phyloP scores from a whole-genome alignment of 108 stramenopile genomes.

The Nannochloropsis gaditana region DNA sequence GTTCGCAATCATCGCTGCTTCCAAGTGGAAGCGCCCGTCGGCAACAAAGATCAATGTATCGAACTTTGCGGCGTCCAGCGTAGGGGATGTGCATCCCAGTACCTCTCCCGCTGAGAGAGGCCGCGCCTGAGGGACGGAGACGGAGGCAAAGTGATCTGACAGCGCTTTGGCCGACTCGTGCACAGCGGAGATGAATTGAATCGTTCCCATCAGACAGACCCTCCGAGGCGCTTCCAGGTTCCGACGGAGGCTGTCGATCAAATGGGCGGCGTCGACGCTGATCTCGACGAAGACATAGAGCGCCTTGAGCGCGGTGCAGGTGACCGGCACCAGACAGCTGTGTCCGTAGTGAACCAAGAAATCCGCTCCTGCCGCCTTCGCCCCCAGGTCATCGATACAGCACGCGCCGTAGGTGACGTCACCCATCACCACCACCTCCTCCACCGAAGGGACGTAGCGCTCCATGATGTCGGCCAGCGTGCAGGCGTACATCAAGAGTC shows the following conservation, averaged over 20 bases:
- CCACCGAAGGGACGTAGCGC: slow-evolving; percentile 56
- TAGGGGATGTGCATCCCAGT: slow-evolving; percentile 91
- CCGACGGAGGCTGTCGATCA: slow-evolving; percentile 51
- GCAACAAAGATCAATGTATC: slow-evolving; percentile 84
- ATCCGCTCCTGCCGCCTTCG: slow-evolving; percentile 75
- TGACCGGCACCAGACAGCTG: slow-evolving; percentile 89
- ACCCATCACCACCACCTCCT: slow-evolving; percentile 71
- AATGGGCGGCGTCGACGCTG: slow-evolving; percentile 72
- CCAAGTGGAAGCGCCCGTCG: slow-evolving; percentile 97
- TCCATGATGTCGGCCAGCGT: slow-evolving; percentile 82
- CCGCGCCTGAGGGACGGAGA: slow-evolving; percentile 53
- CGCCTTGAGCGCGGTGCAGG: slow-evolving; percentile 60
- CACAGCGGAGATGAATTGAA: slow-evolving; percentile 84
- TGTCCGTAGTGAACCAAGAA: slow-evolving; percentile 96
- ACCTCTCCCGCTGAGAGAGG: slow-evolving; percentile 71
- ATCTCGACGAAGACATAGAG: slow-evolving; percentile 99
- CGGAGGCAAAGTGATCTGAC: slow-evolving; percentile 38
- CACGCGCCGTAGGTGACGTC: slow-evolving; percentile 99
- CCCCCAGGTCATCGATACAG: slow-evolving; percentile 89
- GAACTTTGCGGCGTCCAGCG: slow-evolving; percentile 40
- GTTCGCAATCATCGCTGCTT: slow-evolving; percentile 91
- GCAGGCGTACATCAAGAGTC: slow-evolving; percentile 87
- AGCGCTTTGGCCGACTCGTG: slow-evolving; percentile 54
- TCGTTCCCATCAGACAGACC: slow-evolving; percentile 60
- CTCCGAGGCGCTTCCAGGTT: slow-evolving; percentile 26